Percentiles rank a stretch among this genome's conserved stretches.
Evolutionary conservation across 2,329 filamentous ascomycete genomes (phyloP).

Genomic region (Ophiostoma tasmaniense): DNA sequence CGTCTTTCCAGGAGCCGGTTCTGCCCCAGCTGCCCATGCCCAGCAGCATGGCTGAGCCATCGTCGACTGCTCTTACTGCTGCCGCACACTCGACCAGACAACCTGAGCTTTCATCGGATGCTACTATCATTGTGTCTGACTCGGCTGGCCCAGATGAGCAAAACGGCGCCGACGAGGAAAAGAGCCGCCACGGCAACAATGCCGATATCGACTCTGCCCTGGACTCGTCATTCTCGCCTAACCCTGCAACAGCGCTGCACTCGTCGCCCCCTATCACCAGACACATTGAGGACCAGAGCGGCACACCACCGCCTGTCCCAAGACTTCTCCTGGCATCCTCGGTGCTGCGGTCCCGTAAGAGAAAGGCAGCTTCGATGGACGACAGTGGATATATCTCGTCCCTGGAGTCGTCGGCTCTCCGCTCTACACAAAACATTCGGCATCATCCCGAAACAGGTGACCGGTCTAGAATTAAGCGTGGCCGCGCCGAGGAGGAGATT

Average conservation of each 20-base stretch:
- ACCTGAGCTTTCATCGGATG: constrained; percentile 64
- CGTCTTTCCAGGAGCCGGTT: constrained; percentile 37
- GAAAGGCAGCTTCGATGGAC: constrained; percentile 69
- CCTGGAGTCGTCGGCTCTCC: constrained; percentile 78
- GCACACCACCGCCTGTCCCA: constrained; percentile 66
- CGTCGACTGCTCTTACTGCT: not conserved
- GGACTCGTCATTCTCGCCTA: constrained; percentile 59
- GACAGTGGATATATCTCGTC: constrained; percentile 98
- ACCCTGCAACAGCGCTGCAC: constrained; percentile 60
- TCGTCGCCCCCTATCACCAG: constrained; percentile 81
- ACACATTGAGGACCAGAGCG: constrained; percentile 50
- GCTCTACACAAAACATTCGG: constrained; percentile 56
- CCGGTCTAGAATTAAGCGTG: constrained; percentile 73
- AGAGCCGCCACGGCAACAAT: not conserved
- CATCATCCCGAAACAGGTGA: constrained; percentile 64
- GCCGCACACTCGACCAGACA: constrained; percentile 21
- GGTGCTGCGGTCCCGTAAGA: constrained; percentile 59
- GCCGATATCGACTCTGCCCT: constrained; percentile 24
- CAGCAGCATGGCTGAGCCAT: constrained; percentile 20
- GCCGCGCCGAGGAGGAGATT: constrained; percentile 92
- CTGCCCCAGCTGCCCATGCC: constrained; percentile 37
- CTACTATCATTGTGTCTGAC: constrained; percentile 66
- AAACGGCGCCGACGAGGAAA: constrained; percentile 10
- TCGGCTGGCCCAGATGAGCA: constrained; percentile 22
- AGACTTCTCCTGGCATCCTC: constrained; percentile 44